These are phyloP conservation scores for Aspergillus diversus DNA, from an alignment of 495 filamentous ascomycete species.

Conservation along the genomic window DNA sequence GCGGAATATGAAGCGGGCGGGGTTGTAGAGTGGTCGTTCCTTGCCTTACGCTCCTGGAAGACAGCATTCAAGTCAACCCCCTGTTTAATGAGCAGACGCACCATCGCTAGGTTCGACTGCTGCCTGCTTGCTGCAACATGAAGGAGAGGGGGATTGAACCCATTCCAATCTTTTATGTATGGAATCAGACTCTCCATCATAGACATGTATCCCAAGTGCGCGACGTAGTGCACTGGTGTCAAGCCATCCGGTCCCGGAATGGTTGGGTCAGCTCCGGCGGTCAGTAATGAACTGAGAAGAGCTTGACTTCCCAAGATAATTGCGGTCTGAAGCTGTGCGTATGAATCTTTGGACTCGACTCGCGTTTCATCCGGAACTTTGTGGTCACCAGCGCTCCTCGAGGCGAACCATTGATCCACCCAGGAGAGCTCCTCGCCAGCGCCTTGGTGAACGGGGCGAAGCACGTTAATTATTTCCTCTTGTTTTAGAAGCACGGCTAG, in stretches of 20 bases:
- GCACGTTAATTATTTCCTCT: background rate
- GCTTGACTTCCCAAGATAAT: background rate
- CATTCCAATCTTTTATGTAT: conserved; percentile 6
- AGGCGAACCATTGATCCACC: background rate
- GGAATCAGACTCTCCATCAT: conserved; percentile 4
- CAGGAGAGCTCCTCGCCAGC: background rate
- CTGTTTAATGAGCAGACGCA: background rate
- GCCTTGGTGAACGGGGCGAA: background rate
- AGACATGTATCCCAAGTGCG: conserved; percentile 4
- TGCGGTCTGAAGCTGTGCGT: background rate
- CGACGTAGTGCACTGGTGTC: conserved; percentile 6
- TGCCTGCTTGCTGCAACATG: background rate
- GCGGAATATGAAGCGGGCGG: background rate
- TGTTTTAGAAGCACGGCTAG: conserved; percentile 3
- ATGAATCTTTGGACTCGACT: background rate
- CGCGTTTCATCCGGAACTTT: background rate
- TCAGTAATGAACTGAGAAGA: background rate
- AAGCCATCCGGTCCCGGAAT: conserved; percentile 2
- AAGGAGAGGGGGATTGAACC: background rate
- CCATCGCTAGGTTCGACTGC: background rate
- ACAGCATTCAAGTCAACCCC: conserved; percentile 2
- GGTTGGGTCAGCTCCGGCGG: background rate
- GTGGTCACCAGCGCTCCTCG: background rate
- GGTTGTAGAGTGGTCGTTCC: background rate
- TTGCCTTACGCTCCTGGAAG: background rate